Evolutionary conservation across 176 grass and related monocot species (phyloP).

Genomic region (Musa acuminata): DNA sequence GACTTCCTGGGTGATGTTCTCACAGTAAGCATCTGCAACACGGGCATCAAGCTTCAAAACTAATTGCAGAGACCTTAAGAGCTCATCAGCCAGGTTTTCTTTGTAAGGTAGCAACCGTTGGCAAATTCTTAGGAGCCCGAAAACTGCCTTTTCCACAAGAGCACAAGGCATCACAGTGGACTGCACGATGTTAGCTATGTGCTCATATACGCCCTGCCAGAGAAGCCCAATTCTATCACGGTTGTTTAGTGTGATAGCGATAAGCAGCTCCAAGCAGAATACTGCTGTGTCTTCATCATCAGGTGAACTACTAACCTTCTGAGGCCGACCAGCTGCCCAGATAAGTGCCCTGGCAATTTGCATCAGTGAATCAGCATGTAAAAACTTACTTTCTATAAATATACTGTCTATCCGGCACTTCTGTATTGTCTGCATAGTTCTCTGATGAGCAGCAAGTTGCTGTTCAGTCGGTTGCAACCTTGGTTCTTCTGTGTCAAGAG

Average conservation of each 20-base stretch:
- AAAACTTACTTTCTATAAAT: conserved; percentile 92
- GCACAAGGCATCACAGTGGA: conserved; percentile 93
- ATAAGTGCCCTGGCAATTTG: conserved; percentile 65
- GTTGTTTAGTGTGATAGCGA: conserved; percentile 89
- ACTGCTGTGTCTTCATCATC: conserved; percentile 78
- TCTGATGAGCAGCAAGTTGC: conserved; percentile 67
- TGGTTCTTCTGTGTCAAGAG: conserved; percentile 72
- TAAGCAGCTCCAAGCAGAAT: conserved; percentile 91
- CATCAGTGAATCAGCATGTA: conserved; percentile 77
- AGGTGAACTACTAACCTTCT: conserved; percentile 59
- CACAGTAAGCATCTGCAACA: conserved; percentile 98
- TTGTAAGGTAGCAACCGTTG: conserved; percentile 96
- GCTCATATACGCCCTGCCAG: conserved; percentile 88
- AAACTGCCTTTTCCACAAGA: conserved; percentile 95
- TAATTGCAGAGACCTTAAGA: conserved; percentile 73
- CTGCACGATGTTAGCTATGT: conserved; percentile 89
- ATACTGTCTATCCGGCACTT: conserved; percentile 81
- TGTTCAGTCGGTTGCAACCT: conserved; percentile 73
- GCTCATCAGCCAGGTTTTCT: conserved; percentile 83
- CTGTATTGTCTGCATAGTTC: conserved; percentile 66
- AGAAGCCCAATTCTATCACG: conserved; percentile 87
- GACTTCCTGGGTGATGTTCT: conserved; percentile 92
- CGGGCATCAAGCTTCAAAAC: conserved; percentile 96
- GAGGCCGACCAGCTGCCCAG: conserved; percentile 63
- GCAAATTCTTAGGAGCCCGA: conserved; percentile 83